Percentiles rank a stretch among this genome's conserved stretches.
phyloP scores from a whole-genome alignment of 345 rosid species.

The Lepidium africanum region DNA sequence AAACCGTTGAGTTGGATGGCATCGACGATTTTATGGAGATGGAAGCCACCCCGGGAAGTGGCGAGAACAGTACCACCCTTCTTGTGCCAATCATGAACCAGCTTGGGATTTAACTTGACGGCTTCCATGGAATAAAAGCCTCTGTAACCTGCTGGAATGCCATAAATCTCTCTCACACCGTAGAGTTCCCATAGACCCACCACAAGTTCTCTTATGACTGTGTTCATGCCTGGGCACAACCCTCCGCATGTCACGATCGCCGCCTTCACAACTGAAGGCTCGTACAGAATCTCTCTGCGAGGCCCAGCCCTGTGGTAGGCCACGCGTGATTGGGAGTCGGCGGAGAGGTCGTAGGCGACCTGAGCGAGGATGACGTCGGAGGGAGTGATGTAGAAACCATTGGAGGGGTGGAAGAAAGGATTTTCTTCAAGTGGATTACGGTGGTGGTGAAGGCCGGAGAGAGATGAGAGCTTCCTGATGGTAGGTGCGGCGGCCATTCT shows the following conservation, averaged over 20 bases:
- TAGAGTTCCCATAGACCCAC: constrained; percentile 82
- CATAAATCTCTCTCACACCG: constrained; percentile 65
- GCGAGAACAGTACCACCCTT: constrained; percentile 77
- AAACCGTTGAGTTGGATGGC: constrained; percentile 46
- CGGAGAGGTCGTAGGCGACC: constrained; percentile 42
- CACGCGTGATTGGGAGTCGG: constrained; percentile 12
- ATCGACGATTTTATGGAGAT: constrained; percentile 61
- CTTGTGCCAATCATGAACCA: constrained; percentile 66
- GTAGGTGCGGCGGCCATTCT: constrained; percentile 8
- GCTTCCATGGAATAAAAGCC: constrained; percentile 69
- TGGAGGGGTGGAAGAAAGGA: constrained; percentile 46
- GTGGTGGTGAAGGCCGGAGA: constrained; percentile 27
- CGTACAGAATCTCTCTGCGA: constrained; percentile 43
- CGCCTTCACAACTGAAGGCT: constrained; percentile 36
- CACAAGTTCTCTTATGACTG: constrained; percentile 81
- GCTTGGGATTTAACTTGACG: constrained; percentile 46
- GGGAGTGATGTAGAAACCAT: constrained; percentile 57
- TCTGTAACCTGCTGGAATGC: constrained; percentile 74
- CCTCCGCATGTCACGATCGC: constrained; percentile 91
- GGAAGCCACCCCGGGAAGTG: constrained; percentile 81
- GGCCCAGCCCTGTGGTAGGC: constrained; percentile 82
- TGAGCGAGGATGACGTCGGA: constrained; percentile 63
- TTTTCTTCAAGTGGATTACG: constrained; percentile 57
- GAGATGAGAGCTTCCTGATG: constrained; percentile 32
- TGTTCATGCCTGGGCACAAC: constrained; percentile 85